These are phyloP conservation scores for Ustilago sp. DNA, from an alignment of 1,284 basidiomycete genomes.

Conservation along the genomic window DNA sequence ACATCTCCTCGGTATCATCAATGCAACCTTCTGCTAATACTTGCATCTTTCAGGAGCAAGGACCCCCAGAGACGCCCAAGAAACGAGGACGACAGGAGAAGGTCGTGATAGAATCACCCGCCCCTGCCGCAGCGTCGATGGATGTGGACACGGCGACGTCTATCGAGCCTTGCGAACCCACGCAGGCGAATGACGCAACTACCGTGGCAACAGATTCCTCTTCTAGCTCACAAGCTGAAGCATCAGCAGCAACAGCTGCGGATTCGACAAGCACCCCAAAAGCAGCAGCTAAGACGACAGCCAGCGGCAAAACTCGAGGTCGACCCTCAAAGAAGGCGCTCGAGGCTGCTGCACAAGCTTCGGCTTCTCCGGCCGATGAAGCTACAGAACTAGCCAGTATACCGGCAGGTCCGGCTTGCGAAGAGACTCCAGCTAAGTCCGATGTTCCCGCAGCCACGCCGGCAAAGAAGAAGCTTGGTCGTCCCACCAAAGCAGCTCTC, in stretches of 20 bases:
- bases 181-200: neutral
- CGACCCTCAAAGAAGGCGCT: slow-evolving; percentile 19
- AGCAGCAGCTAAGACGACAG: neutral
- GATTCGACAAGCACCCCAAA: neutral
- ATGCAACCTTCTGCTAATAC: neutral
- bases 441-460: neutral
- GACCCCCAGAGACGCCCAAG: slow-evolving; percentile 11
- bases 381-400: neutral
- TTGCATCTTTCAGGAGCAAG: neutral
- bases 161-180: neutral
- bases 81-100: slow-evolving; percentile 9
- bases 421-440: neutral
- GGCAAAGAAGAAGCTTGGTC: slow-evolving; percentile 1
- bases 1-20: neutral
- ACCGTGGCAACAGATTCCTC: neutral
- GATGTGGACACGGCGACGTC: neutral
- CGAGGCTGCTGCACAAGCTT: neutral
- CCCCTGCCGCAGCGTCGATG: neutral
- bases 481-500: neutral
- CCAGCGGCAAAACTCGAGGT: slow-evolving; percentile 11
- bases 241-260: neutral
- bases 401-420: slow-evolving; percentile 1
- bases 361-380: neutral
- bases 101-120: neutral
- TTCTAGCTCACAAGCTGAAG: neutral